phyloP scores from a whole-genome alignment of 164 flowering plant genomes.

The Vitis amurensis region DNA sequence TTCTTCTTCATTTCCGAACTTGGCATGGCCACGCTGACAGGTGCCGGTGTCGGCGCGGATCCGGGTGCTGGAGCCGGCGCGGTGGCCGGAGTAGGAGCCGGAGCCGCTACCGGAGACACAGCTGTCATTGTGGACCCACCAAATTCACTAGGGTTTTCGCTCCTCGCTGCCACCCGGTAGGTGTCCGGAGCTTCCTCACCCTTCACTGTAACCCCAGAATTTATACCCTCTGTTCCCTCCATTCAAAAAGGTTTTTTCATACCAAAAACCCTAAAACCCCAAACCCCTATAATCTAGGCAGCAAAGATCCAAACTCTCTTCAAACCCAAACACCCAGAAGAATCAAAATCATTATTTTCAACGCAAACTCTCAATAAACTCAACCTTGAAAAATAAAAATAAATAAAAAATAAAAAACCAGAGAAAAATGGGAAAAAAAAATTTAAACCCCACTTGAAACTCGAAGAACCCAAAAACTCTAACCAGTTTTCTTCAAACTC shows the following conservation, averaged over 20 bases:
- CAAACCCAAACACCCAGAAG: conserved; percentile 1
- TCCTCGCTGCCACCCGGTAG: conserved; percentile 33
- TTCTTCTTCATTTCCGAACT: conserved; percentile 42
- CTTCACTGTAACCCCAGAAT: conserved; percentile 31
- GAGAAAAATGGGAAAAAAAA: too few species aligned
- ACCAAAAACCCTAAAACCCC: conserved; percentile 7
- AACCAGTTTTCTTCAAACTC: background rate
- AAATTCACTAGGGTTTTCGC: conserved; percentile 22
- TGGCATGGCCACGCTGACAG: conserved; percentile 13
- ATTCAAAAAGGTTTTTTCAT: conserved; percentile 20
- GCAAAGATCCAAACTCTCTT: background rate
- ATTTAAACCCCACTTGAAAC: conserved; percentile 2
- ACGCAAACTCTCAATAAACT: background rate
- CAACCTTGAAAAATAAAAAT: too few species aligned
- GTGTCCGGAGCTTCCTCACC: conserved; percentile 41
- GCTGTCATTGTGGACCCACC: conserved; percentile 18
- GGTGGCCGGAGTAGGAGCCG: conserved; percentile 9
- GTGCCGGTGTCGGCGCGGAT: conserved; percentile 11
- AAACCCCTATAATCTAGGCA: conserved; percentile 9
- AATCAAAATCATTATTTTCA: background rate
- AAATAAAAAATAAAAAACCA: too few species aligned
- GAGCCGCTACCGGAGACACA: background rate
- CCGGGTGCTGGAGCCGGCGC: conserved; percentile 9
- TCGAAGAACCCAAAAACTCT: conserved; percentile 6
- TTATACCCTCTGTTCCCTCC: conserved; percentile 52